Evolutionary conservation across 2,329 filamentous ascomycete genomes (phyloP).

Genomic region (Periconia macrospinosa): DNA sequence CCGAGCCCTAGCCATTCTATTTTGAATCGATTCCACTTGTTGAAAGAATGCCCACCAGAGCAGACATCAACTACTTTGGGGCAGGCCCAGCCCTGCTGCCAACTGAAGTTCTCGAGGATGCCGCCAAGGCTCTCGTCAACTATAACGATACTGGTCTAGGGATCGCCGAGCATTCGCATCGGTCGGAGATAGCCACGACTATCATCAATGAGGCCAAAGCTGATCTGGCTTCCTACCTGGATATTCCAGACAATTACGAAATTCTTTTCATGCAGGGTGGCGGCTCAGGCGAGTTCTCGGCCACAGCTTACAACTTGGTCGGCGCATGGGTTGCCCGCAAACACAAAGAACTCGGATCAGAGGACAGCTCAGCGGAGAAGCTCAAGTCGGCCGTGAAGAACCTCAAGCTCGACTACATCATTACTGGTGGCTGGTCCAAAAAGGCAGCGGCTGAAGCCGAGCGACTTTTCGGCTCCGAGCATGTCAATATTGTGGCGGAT

Average conservation of each 20-base stretch:
- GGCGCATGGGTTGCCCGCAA: constrained; percentile 77
- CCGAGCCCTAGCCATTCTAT: too few species aligned
- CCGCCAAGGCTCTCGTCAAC: constrained; percentile 77
- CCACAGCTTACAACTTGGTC: constrained; percentile 81
- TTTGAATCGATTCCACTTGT: too few species aligned
- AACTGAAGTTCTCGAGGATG: constrained; percentile 75
- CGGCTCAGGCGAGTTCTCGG: constrained; percentile 83
- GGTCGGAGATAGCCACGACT: constrained; percentile 73
- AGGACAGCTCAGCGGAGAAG: constrained; percentile 58
- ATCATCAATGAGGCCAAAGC: constrained; percentile 80
- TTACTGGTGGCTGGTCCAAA: constrained; percentile 87
- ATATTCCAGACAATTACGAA: constrained; percentile 85
- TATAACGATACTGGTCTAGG: constrained; percentile 80
- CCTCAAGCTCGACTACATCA: constrained; percentile 82
- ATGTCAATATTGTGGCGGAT: constrained; percentile 80
- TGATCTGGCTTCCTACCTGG: constrained; percentile 71
- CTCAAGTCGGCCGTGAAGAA: constrained; percentile 67
- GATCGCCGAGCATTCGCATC: constrained; percentile 87
- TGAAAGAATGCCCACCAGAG: constrained; percentile 74
- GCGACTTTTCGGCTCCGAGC: constrained; percentile 73
- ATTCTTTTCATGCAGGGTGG: constrained; percentile 87
- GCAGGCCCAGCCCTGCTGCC: constrained; percentile 88
- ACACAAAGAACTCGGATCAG: constrained; percentile 60
- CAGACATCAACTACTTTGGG: constrained; percentile 83
- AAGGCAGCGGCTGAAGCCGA: constrained; percentile 86